Evolutionary conservation across 805 yeast genomes (phyloP).

Genomic region (Candida insectalens): DNA sequence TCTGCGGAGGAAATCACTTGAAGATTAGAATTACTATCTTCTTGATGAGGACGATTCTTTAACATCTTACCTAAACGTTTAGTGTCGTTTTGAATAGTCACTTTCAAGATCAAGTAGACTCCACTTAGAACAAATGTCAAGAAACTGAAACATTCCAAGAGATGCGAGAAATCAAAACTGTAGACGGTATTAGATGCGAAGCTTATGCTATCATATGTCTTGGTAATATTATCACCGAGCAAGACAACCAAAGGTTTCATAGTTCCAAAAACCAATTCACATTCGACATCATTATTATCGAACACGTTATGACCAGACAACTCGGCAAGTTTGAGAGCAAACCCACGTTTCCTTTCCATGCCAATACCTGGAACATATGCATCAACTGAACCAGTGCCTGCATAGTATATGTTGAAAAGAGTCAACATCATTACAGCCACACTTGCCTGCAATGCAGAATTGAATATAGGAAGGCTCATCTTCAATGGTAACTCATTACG

Average conservation of each 20-base stretch:
- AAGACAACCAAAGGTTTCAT: not conserved
- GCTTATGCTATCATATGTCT: slow-evolving; percentile 7
- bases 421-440: not conserved
- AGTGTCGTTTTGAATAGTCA: too few species aligned
- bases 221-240: not conserved
- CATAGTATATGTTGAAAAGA: too few species aligned
- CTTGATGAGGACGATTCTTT: not conserved
- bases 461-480: not conserved
- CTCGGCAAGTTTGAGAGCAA: not conserved
- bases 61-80: too few species aligned
- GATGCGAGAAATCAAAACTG: slow-evolving; percentile 39
- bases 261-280: not conserved
- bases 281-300: too few species aligned
- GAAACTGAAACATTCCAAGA: slow-evolving; percentile 46
- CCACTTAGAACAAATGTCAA: slow-evolving; percentile 42
- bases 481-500: not conserved
- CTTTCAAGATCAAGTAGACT: slow-evolving; percentile 34
- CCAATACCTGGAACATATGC: not conserved
- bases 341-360: not conserved
- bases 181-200: slow-evolving; percentile 22
- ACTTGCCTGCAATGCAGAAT: not conserved
- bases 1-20: too few species aligned
- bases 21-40: not conserved
- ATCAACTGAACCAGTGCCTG: too few species aligned
- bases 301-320: too few species aligned